These are phyloP conservation scores for Vigna nakashimae DNA, from an alignment of 306 rosid genomes.

Conservation along the genomic window DNA sequence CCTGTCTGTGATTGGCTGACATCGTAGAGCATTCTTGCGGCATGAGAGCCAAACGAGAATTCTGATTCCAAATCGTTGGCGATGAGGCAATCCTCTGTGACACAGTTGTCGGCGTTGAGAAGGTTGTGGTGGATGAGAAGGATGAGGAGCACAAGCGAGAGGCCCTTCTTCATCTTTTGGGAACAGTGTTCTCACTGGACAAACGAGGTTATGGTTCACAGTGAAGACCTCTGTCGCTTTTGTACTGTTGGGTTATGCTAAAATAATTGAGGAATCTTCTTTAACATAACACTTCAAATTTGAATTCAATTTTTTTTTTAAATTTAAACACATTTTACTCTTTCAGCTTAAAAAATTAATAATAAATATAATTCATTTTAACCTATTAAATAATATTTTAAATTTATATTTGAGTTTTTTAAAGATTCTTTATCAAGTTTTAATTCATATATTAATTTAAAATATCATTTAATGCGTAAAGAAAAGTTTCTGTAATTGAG, in stretches of 20 bases:
- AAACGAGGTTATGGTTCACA: neutral
- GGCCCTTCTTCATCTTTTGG: constrained; percentile 39
- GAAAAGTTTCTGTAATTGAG: too few relatives aligned
- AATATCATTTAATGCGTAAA: too few relatives aligned
- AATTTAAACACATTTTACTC: too few relatives aligned
- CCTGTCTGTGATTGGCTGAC: neutral
- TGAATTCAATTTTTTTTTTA: too few relatives aligned
- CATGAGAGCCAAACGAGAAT: constrained; percentile 38
- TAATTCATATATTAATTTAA: too few relatives aligned
- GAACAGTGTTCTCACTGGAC: constrained; percentile 10
- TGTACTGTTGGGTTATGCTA: neutral
- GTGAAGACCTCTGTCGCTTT: neutral
- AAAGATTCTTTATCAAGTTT: too few relatives aligned
- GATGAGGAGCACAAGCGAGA: constrained; percentile 18
- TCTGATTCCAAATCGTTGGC: constrained; percentile 39
- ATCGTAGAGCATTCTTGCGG: constrained; percentile 46
- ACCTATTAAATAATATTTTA: too few relatives aligned
- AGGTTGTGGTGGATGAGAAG: constrained; percentile 31
- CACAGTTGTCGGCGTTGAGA: constrained; percentile 9
- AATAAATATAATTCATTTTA: too few relatives aligned
- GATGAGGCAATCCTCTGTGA: constrained; percentile 41
- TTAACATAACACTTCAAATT: neutral
- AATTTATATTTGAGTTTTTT: too few relatives aligned
- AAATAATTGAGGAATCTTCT: constrained; percentile 36
- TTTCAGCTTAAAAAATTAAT: too few relatives aligned